These are phyloP conservation scores for Gyrodon lividus DNA, from an alignment of 768 basidiomycete species.

Conservation along the genomic window DNA sequence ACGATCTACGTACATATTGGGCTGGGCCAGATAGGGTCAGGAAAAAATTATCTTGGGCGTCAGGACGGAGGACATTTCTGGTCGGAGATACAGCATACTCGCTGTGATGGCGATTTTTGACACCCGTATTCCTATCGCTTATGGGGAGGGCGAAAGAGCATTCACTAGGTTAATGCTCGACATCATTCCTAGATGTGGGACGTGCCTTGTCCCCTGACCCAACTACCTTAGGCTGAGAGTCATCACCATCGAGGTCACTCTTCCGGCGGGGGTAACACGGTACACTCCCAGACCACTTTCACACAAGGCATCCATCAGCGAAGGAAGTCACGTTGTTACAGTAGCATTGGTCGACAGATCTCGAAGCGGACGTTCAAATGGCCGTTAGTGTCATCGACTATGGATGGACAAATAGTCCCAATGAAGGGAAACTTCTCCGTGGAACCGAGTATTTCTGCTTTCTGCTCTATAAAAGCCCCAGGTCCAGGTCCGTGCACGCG, in stretches of 20 bases:
- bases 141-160: constrained; percentile 13
- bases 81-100: constrained; percentile 21
- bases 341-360: background rate
- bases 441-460: constrained; percentile 18
- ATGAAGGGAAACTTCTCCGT: constrained; percentile 7
- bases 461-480: constrained; percentile 8
- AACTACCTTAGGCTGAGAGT: constrained; percentile 8
- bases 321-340: constrained; percentile 8
- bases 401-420: constrained; percentile 12
- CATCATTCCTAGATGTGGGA: constrained; percentile 12
- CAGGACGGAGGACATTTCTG: constrained; percentile 6
- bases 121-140: constrained; percentile 8
- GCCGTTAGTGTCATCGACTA: constrained; percentile 23
- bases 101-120: constrained; percentile 19
- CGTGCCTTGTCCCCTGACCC: constrained; percentile 13
- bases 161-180: constrained; percentile 21
- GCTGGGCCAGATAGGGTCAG: constrained; percentile 19
- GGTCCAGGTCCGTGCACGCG: too few species aligned
- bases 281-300: background rate
- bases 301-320: constrained; percentile 1
- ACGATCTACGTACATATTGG: constrained; percentile 20
- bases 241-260: constrained; percentile 10
- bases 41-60: constrained; percentile 19
- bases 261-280: background rate
- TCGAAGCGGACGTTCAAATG: background rate